Conservation (phyloP, 1,284 basidiomycete species). For the Ustilago shanxiensis region DNA sequence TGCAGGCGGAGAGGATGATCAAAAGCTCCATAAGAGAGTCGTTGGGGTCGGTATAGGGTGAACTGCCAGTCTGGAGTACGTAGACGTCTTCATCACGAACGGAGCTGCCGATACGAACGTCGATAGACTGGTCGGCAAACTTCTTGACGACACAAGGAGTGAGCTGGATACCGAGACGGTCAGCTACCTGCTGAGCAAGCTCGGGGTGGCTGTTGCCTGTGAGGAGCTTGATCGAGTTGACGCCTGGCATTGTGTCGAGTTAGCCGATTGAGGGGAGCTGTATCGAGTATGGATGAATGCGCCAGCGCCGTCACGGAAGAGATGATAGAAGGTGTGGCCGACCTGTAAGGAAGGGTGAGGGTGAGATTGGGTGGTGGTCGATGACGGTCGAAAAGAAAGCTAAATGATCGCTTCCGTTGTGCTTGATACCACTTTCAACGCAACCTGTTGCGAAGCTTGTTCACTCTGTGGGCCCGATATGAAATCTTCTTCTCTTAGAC, state of each 20-base stretch:
- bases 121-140: slow-evolving; percentile 89
- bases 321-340: background rate
- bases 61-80: slow-evolving; percentile 68
- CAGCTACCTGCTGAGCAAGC: slow-evolving; percentile 92
- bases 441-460: background rate
- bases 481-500: slow-evolving; percentile 9
- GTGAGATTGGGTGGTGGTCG: slow-evolving; percentile 22
- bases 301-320: background rate
- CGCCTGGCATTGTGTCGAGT: slow-evolving; percentile 60
- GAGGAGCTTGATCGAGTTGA: slow-evolving; percentile 84
- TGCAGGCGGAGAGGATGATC: slow-evolving; percentile 92
- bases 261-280: background rate
- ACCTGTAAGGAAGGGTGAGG: slow-evolving; percentile 2
- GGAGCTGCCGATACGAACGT: slow-evolving; percentile 78
- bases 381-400: slow-evolving; percentile 25
- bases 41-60: slow-evolving; percentile 66
- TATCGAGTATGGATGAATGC: background rate
- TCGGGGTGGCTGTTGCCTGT: slow-evolving; percentile 98
- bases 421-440: background rate
- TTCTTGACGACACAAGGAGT: slow-evolving; percentile 92
- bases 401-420: background rate
- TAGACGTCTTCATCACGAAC: slow-evolving; percentile 84
- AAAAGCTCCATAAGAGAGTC: slow-evolving; percentile 76
- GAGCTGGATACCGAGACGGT: slow-evolving; percentile 90
- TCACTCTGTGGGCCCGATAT: background rate